Evolutionary conservation across 1,139 yeast species (phyloP), one percentile per base, ranked within the genome.

Genomic region (Geotrichum macrosporum): DNA sequence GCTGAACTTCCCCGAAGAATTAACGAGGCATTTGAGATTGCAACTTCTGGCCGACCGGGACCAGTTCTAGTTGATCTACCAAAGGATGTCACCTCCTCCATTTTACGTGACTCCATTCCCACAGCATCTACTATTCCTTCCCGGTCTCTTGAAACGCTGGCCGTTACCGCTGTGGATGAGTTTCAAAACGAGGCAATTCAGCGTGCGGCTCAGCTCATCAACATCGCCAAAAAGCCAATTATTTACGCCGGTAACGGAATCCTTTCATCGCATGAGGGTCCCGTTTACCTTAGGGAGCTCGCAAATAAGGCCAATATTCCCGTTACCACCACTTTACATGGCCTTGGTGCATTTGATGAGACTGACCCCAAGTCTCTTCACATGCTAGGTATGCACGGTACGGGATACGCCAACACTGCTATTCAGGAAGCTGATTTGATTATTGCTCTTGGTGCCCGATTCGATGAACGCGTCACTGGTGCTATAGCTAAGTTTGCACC

Each of bases 361-460:
- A 78, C 77, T 54, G 95, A 89, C 69, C 81, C 83, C 56, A 88
- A 88, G 69, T 81, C 96, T 26, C 72, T 92, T 56, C 96, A 89
- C 68, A 86, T 92, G 94, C 77, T 92, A 58, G 98, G 98, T 61
- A 92, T 92, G 98, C 98, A 92, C 69, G 98, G 98, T 56, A 77
- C 81, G 53, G 96, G 92, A 41, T 89, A 89, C 59, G 98, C 98
- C 57, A 92, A 92, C 73, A 68, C 85, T 60, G 94, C 97, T 40
- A 83, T 92, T 60, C 98, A 92, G 72, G 75, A 78, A 51, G 95
- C 98, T 35, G 98, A 92, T 69, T 73, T 92, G 61, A 86, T 92
- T 63, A 72, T 92, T 57, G 97, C 97, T 19, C 75, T 92, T 43
- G 98, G 98, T 64, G 96, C 97, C 36, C 79, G 98, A 66, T 92